Conservation (phyloP, 805 yeast genomes). For the Candida caryicola region DNA sequence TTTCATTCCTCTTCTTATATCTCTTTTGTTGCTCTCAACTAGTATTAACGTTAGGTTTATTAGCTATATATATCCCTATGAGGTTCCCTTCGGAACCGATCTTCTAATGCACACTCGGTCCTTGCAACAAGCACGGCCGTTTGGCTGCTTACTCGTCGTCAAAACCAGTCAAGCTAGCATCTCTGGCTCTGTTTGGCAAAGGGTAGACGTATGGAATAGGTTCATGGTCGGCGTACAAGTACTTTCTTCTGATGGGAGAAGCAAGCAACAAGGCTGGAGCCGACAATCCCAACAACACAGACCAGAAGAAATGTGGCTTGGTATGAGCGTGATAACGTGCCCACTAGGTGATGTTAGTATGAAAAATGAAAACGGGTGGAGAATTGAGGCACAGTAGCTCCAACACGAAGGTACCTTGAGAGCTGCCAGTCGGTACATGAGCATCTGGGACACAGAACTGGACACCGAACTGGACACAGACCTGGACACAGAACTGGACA, state of each 20-base stretch:
- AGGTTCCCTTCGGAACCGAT: background rate
- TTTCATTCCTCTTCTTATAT: background rate
- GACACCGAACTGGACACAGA: no score
- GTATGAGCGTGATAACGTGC: slow-evolving; percentile 71
- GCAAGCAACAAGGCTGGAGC: slow-evolving; percentile 64
- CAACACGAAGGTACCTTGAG: background rate
- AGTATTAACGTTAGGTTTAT: background rate
- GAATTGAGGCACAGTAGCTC: background rate
- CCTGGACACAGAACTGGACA: no score
- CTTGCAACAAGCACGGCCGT: background rate
- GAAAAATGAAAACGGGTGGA: background rate
- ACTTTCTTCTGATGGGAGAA: slow-evolving; percentile 70
- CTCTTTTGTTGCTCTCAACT: background rate
- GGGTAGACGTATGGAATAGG: slow-evolving; percentile 64
- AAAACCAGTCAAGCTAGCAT: slow-evolving; percentile 47
- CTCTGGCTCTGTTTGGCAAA: slow-evolving; percentile 55
- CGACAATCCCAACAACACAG: slow-evolving; percentile 59
- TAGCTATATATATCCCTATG: slow-evolving; percentile 1
- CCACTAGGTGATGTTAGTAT: slow-evolving; percentile 47
- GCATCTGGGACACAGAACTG: background rate
- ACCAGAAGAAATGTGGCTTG: slow-evolving; percentile 70
- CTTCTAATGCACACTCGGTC: slow-evolving; percentile 4
- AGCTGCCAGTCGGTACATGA: no score
- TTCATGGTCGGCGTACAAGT: slow-evolving; percentile 59
- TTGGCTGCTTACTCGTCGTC: slow-evolving; percentile 40